phyloP scores from a whole-genome alignment of 2,329 filamentous ascomycete genomes.

The Hypoxylon sp. region DNA sequence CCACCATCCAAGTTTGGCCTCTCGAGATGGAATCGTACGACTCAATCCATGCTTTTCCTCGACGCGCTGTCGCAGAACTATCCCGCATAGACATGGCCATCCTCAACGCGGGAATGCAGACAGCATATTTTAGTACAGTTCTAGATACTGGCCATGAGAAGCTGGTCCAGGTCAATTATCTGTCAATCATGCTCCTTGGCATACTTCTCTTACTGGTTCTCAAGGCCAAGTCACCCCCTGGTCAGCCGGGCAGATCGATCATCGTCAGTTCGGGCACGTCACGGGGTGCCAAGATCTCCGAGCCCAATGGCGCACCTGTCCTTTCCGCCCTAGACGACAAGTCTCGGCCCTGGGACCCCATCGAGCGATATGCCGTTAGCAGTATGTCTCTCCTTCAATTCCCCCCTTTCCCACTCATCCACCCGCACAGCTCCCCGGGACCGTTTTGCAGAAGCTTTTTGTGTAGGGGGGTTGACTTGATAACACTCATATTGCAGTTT shows the following conservation, averaged over 20 bases:
- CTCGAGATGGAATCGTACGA: background rate
- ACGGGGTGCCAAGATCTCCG: background rate
- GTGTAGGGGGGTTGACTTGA: background rate
- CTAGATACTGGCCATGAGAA: background rate
- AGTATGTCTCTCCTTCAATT: background rate
- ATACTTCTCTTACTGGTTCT: background rate
- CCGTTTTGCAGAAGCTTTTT: background rate
- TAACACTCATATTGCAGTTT: background rate
- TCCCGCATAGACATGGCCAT: background rate
- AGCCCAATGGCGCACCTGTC: background rate
- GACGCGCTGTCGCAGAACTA: background rate
- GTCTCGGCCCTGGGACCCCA: background rate
- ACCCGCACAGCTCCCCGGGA: background rate
- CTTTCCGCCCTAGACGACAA: background rate
- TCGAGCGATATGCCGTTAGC: background rate
- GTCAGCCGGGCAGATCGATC: background rate
- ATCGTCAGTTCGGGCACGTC: background rate
- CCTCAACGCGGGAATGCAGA: background rate
- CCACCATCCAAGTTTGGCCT: background rate
- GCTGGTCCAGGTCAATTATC: background rate
- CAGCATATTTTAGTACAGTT: background rate
- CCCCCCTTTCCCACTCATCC: background rate
- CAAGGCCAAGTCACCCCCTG: background rate
- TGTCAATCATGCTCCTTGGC: background rate
- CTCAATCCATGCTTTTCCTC: background rate